These are phyloP conservation scores for Aquilaria sinensis DNA, from an alignment of 345 rosid genomes.

Conservation along the genomic window DNA sequence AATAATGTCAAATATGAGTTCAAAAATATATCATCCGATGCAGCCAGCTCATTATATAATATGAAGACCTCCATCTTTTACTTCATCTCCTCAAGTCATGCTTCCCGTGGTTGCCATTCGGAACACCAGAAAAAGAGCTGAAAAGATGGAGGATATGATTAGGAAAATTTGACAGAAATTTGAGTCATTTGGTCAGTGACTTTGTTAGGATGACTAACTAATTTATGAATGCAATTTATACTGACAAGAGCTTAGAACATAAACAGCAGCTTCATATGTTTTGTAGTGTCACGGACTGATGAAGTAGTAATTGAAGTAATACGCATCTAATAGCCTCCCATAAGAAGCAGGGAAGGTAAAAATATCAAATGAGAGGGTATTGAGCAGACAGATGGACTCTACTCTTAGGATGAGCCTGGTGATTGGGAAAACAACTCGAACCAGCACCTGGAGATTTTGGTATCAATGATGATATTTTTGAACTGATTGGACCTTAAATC, in stretches of 20 bases:
- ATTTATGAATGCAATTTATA: not conserved
- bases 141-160: not conserved
- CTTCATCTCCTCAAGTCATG: slow-evolving; percentile 14
- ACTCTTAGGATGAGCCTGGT: too few species aligned
- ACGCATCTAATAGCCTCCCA: too few species aligned
- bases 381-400: too few species aligned
- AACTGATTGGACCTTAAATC: too few species aligned
- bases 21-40: not conserved
- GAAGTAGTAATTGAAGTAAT: too few species aligned
- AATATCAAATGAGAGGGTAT: too few species aligned
- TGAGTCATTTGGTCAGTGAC: not conserved
- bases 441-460: too few species aligned
- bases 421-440: too few species aligned
- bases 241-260: not conserved
- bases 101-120: slow-evolving; percentile 14
- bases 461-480: too few species aligned
- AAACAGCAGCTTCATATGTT: too few species aligned
- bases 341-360: too few species aligned
- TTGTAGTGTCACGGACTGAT: too few species aligned
- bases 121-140: slow-evolving; percentile 41
- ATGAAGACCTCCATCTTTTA: not conserved
- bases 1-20: not conserved
- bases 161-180: not conserved
- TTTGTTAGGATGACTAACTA: not conserved
- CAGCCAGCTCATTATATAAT: not conserved